Conservation (phyloP, 108 stramenopile genomes). For the Conticribra weissflogii region DNA sequence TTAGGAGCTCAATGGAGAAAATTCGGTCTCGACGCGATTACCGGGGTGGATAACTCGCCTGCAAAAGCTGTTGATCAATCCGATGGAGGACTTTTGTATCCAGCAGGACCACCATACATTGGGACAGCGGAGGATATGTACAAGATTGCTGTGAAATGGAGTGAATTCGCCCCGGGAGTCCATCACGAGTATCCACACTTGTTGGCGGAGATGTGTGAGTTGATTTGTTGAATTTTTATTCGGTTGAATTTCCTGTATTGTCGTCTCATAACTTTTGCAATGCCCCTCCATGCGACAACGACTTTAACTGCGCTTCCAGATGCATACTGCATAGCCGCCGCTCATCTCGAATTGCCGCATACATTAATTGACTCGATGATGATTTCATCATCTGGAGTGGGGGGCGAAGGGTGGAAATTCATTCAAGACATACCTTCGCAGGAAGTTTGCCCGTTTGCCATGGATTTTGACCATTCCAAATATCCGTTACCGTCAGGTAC, state of each 20-base stretch:
- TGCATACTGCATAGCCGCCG: slow-evolving; percentile 84
- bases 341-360: slow-evolving; percentile 70
- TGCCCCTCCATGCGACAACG: too few species aligned
- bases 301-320: too few species aligned
- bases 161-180: slow-evolving; percentile 74
- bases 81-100: slow-evolving; percentile 59
- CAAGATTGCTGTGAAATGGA: slow-evolving; percentile 69
- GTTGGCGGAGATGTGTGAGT: slow-evolving; percentile 68
- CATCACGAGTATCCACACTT: slow-evolving; percentile 70
- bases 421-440: slow-evolving; percentile 44
- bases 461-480: slow-evolving; percentile 29
- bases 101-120: slow-evolving; percentile 93
- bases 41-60: slow-evolving; percentile 59
- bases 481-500: slow-evolving; percentile 40
- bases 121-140: slow-evolving; percentile 81
- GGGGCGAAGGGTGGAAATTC: slow-evolving; percentile 69
- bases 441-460: slow-evolving; percentile 44
- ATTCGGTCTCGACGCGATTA: slow-evolving; percentile 69
- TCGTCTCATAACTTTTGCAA: too few species aligned
- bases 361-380: slow-evolving; percentile 68
- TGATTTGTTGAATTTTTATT: neutral
- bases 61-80: slow-evolving; percentile 44
- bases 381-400: slow-evolving; percentile 53
- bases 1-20: slow-evolving; percentile 76
- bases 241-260: neutral